phyloP scores from a whole-genome alignment of 2,329 filamentous ascomycete genomes.

The Botryotinia calthae region DNA sequence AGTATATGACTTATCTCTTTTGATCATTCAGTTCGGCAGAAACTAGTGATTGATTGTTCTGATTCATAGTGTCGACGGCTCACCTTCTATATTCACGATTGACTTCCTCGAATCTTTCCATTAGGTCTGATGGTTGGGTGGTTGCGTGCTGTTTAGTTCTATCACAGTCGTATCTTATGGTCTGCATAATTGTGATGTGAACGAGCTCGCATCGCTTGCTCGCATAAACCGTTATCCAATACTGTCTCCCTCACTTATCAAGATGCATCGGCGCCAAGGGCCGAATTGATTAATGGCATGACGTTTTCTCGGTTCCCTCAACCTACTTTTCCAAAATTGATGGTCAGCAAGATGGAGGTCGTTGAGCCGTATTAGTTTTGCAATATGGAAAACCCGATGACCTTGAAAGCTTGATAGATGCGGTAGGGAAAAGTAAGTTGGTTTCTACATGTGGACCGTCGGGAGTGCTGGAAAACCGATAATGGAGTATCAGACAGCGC shows the following conservation, averaged over 20 bases:
- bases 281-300: constrained; percentile 18
- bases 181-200: constrained; percentile 17
- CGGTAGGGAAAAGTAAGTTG: neutral
- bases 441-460: neutral
- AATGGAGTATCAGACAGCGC: constrained; percentile 1
- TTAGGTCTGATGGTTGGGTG: neutral
- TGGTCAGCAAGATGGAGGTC: neutral
- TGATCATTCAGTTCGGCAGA: neutral
- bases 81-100: neutral
- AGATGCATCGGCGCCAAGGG: constrained; percentile 14
- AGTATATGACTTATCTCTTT: constrained; percentile 24
- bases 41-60: neutral
- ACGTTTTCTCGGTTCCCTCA: neutral
- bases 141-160: neutral
- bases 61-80: constrained; percentile 2
- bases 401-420: neutral
- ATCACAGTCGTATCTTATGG: constrained; percentile 15
- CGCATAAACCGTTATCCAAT: constrained; percentile 13
- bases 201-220: constrained; percentile 11
- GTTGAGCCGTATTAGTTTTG: neutral
- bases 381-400: neutral
- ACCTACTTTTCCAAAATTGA: neutral
- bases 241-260: constrained; percentile 10
- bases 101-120: neutral
- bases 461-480: neutral